Evolutionary conservation across 2,329 filamentous ascomycete species (phyloP), one percentile per base, ranked within the genome.

Genomic region (Fusarium neocosmosporiellum): DNA sequence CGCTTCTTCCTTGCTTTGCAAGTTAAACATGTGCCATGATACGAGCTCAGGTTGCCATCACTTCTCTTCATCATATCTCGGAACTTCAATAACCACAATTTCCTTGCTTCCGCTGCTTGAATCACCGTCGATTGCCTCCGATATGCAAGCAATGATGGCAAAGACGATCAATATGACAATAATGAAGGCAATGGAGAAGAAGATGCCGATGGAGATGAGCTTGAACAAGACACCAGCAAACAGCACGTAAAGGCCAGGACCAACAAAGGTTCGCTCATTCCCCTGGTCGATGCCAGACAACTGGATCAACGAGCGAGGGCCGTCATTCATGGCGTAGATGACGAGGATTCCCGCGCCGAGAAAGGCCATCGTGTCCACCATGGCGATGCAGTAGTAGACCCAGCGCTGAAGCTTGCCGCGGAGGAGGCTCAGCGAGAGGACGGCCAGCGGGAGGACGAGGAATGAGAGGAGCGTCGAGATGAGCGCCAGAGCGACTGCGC

Each of bases 141-240:
- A 58, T 8, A 62, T 18, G 48, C 58, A 64, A n/a, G 65, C 53
- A 20, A 72, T 59, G 29, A 61, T 37, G 9, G 59, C 50, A 37
- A 71, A 66, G 41, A 60, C 31, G 27, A 63, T 63, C 31, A 65
- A 11, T 8, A 72, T 43, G 29, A 64, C 48, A 5, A 48, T 29
- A 13, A 65, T 46, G 22, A 71, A 71, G 34, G 61, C 63, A 7
- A 69, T 27, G 58, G 50, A 59, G 65, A 71, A 66, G 43, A 69
- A 67, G 27, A 73, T 37, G 7, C 43, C 65, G 14, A 73, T 64
- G 14, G 69, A 69, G 43, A 73, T 59, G 59, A 71, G 58, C 54
- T 69, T 73, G 61, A 71, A 67, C 11, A 71, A 29, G 5, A 65
- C 69, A 4, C 71, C 71, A 4, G 59, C 63, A 27, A 73, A 73